Conservation (phyloP, 164 flowering plant species). For the Umbilicus rupestris region DNA sequence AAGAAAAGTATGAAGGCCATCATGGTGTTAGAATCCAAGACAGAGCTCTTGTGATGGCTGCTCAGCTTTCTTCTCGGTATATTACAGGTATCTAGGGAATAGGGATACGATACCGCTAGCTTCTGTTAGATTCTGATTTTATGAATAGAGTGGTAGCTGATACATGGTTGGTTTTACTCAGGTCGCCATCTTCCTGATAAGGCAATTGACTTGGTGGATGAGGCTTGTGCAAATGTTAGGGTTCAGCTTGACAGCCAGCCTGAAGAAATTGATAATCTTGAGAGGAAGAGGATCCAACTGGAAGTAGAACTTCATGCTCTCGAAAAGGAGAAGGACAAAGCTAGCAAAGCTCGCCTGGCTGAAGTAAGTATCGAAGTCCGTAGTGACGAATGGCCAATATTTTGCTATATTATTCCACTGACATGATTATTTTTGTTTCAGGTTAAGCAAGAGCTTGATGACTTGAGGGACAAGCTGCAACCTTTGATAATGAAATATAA, state of each 20-base stretch:
- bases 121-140: not conserved
- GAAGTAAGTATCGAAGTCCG: conserved; percentile 36
- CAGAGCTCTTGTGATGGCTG: conserved; percentile 66
- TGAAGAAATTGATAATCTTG: conserved; percentile 79
- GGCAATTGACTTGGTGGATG: conserved; percentile 90
- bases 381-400: not conserved
- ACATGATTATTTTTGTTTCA: conserved; percentile 9
- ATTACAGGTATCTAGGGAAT: conserved; percentile 51
- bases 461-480: conserved; percentile 77
- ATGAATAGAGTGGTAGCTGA: not conserved
- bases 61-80: conserved; percentile 60
- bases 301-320: conserved; percentile 83
- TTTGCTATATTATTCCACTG: not conserved
- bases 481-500: conserved; percentile 72
- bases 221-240: conserved; percentile 90
- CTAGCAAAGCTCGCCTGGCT: conserved; percentile 71
- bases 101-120: no score
- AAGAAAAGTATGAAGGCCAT: conserved; percentile 69
- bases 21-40: conserved; percentile 86
- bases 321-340: conserved; percentile 90
- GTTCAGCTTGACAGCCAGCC: conserved; percentile 92
- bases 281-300: conserved; percentile 69
- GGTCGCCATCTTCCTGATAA: conserved; percentile 84
- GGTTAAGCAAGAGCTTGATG: conserved; percentile 77
- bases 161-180: conserved; percentile 10